Percentiles rank a stretch among this genome's conserved stretches.
These are phyloP conservation scores for Nyctanthes arbortristis DNA, from an alignment of 257 asterid species.

Conservation along the genomic window DNA sequence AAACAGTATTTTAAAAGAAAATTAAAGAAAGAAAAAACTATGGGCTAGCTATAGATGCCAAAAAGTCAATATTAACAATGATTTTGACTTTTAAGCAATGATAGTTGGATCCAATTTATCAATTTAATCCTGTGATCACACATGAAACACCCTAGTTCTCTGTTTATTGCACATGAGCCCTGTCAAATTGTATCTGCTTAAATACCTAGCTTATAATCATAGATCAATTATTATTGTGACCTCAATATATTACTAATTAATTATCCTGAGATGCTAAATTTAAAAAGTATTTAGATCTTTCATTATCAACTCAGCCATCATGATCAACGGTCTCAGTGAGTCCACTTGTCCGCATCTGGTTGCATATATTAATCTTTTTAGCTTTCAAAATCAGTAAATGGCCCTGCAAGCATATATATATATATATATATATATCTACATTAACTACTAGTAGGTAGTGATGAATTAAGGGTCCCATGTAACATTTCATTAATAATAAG, in stretches of 20 bases:
- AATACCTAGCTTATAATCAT: neutral
- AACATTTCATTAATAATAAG: no score
- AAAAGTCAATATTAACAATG: conserved; percentile 41
- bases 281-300: no score
- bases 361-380: no score
- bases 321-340: no score
- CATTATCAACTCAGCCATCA: no score
- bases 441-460: no score
- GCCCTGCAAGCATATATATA: no score
- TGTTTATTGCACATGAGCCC: conserved; percentile 44
- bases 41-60: conserved; percentile 21
- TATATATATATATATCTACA: no score
- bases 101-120: conserved; percentile 30
- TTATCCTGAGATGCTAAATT: no score
- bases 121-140: neutral
- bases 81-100: conserved; percentile 39
- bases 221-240: neutral
- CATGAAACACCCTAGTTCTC: conserved; percentile 15
- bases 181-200: conserved; percentile 18
- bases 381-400: no score
- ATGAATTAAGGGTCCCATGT: no score
- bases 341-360: neutral
- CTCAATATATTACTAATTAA: no score
- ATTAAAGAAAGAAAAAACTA: neutral
- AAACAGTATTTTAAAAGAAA: conserved; percentile 1